phyloP scores from a whole-genome alignment of 2,329 filamentous ascomycete genomes.

The Colletotrichum sp. region DNA sequence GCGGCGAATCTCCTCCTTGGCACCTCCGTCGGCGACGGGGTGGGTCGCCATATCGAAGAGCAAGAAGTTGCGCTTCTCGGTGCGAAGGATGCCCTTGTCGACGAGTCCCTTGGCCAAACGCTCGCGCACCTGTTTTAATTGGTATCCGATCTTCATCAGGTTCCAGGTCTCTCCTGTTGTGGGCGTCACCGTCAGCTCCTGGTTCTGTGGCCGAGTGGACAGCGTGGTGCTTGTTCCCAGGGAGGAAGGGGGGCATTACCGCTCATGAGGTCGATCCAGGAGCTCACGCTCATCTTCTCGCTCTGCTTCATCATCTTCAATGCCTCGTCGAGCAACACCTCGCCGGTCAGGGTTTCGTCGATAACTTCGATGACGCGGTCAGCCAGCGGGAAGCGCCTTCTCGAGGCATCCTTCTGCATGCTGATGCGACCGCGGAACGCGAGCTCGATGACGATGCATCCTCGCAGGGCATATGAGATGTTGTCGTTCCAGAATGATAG shows the following conservation, averaged over 20 bases:
- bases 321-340: conserved; percentile 95
- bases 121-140: conserved; percentile 98
- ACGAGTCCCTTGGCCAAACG: conserved; percentile 96
- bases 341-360: conserved; percentile 94
- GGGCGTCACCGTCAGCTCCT: neutral
- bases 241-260: conserved; percentile 60
- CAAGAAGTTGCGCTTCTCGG: conserved; percentile 98
- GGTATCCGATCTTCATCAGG: conserved; percentile 99
- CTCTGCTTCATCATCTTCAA: conserved; percentile 99
- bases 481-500: conserved; percentile 99
- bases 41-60: conserved; percentile 99
- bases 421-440: conserved; percentile 94
- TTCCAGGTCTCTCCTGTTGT: conserved; percentile 95
- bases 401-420: conserved; percentile 96
- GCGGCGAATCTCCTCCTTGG: conserved; percentile 95
- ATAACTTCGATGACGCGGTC: conserved; percentile 96
- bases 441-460: conserved; percentile 97
- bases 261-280: conserved; percentile 99
- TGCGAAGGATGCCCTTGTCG: conserved; percentile 97
- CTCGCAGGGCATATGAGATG: conserved; percentile 95
- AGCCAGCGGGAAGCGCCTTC: conserved; percentile 89
- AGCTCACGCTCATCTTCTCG: conserved; percentile 99
- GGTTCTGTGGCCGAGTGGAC: neutral
- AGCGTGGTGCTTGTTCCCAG: neutral
- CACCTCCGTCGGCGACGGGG: conserved; percentile 92